Base-by-base conservation (phyloP, 2,329 filamentous ascomycete genomes). In the Xenosphaeropsis pyriputrescens region DNA sequence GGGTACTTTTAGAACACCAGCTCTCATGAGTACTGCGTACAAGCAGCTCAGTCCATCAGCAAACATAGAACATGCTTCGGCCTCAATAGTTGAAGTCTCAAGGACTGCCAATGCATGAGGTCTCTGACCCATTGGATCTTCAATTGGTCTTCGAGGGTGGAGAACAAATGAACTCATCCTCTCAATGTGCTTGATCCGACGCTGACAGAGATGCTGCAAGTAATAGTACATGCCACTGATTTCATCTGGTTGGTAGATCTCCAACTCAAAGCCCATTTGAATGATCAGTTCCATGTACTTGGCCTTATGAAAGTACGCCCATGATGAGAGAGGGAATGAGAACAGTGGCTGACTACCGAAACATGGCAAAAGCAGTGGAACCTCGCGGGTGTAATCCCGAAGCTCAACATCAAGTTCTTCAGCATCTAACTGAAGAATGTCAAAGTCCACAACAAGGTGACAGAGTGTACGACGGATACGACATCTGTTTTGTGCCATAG, bases 281-380 rank as follows among this genome's bases (percentile, higher is more conserved):
- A 95, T 69, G 34, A 93, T 79, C 65, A 78, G 81, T 53, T 89
- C 80, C 69, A 95, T 85, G 50, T 89, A 75, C 19, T 72, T 74
- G n/a, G 95, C 68, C 57, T 95, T 96, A 58, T 93, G 84, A 42
- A 88, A 72, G 50, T 89, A 93, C 0, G 79, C 74, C 91, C 91
- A 98, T 3, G 82, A 86, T 1, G 83, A 85, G 1, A 96, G 66
- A 0, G 85, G 78, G 37, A 83, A 79, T 0, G 78, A 68, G 52
- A 73, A 79, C 1, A 73, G 68, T 31, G 68, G 62, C 33, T 78
- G 70, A 2, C 60, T 61, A 36, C 63, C 65, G 0, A 59, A 53
- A 42, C 60, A 59, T 36, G 53, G 64, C 41, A 67, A 64, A 26
- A 67, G 57, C 13, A 79, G 56, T 2, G 79, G 68, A 32, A 70